Percentiles rank a stretch among this genome's conserved stretches.
phyloP scores from a whole-genome alignment of 1,284 basidiomycete species.

The Moesziomyces parantarcticus region DNA sequence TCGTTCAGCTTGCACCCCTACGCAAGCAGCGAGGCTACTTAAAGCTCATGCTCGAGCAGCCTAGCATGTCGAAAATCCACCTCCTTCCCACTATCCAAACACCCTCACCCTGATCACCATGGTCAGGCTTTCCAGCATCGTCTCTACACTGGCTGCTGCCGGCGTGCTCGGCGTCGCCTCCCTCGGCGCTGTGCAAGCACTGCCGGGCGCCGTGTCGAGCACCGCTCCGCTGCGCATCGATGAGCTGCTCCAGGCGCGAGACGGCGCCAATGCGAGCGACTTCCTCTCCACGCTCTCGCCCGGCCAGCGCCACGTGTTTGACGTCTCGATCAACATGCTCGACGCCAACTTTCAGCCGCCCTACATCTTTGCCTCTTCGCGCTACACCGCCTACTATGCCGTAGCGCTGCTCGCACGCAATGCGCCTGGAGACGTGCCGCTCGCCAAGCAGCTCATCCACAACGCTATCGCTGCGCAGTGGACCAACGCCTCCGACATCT shows the following conservation, averaged over 20 bases:
- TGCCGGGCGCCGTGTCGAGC: constrained; percentile 3
- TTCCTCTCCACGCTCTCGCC: constrained; percentile 26
- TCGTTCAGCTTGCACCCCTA: background rate
- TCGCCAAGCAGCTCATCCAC: constrained; percentile 29
- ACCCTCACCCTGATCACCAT: background rate
- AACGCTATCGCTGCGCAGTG: constrained; percentile 25
- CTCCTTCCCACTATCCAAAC: background rate
- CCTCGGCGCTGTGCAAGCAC: constrained; percentile 7
- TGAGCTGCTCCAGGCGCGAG: constrained; percentile 11
- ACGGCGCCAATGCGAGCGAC: constrained; percentile 12
- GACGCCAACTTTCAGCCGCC: constrained; percentile 33
- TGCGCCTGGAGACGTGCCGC: constrained; percentile 24
- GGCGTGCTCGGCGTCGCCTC: constrained; percentile 6
- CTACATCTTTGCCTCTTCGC: constrained; percentile 32
- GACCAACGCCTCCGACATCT: constrained; percentile 29
- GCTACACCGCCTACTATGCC: constrained; percentile 39
- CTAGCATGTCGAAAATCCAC: background rate
- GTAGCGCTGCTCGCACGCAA: constrained; percentile 34
- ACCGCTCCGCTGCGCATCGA: constrained; percentile 7
- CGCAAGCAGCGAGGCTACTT: background rate
- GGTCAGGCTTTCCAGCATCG: constrained; percentile 19
- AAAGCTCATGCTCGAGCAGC: background rate
- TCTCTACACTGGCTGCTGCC: constrained; percentile 8
- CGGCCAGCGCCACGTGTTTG: constrained; percentile 29
- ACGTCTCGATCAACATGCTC: constrained; percentile 17